A percentile compares a stretch with the other conserved stretches of the same genome.
These are phyloP conservation scores for Chalciporus chontae DNA, from an alignment of 768 basidiomycete species.

Conservation along the genomic window DNA sequence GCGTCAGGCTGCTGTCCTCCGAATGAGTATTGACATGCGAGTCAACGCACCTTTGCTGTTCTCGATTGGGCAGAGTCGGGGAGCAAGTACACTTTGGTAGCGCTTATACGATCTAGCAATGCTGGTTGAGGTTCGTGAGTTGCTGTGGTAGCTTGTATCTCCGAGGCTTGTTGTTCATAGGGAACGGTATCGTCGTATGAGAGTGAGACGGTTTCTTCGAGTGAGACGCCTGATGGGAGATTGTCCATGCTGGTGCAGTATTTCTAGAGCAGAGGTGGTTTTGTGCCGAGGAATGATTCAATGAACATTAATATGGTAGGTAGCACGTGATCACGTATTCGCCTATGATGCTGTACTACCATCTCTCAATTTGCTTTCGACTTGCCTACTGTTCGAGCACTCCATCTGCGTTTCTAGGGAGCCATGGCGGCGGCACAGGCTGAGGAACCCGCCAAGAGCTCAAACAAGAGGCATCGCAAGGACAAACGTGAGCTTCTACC, in stretches of 20 bases:
- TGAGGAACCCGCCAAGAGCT: conserved; percentile 51
- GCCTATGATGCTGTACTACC: neutral
- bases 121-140: conserved; percentile 28
- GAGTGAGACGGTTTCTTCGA: conserved; percentile 33
- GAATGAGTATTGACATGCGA: conserved; percentile 34
- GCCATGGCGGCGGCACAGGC: conserved; percentile 25
- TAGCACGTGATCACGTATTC: neutral
- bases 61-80: conserved; percentile 60
- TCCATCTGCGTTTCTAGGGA: neutral
- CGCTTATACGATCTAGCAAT: conserved; percentile 68
- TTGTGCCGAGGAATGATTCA: neutral
- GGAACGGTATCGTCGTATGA: conserved; percentile 55
- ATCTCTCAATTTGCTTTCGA: no score
- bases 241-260: conserved; percentile 43
- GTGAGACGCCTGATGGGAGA: conserved; percentile 33
- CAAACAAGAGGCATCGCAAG: conserved; percentile 89
- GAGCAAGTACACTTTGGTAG: conserved; percentile 72
- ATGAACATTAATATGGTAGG: no score
- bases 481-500: conserved; percentile 76
- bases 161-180: conserved; percentile 55
- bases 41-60: conserved; percentile 70
- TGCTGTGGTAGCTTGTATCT: conserved; percentile 23
- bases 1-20: conserved; percentile 45
- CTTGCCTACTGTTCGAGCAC: neutral
- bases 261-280: neutral